Evolutionary conservation across 2,329 filamentous ascomycete species (phyloP).

Genomic region (Dothiorella sarmentorum): DNA sequence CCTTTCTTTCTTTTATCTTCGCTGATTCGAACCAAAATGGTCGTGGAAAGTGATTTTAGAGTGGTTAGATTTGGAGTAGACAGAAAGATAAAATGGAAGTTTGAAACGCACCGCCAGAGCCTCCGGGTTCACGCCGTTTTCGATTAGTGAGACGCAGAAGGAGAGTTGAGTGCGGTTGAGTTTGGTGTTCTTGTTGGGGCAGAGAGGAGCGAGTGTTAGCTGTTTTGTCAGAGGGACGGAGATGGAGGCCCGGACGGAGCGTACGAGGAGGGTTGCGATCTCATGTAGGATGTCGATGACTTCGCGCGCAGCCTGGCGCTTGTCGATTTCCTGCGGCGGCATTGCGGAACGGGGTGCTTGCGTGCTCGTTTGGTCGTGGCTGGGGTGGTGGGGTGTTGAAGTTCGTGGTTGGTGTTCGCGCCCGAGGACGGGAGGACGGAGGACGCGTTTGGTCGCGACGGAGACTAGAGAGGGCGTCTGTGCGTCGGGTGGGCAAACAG

Average conservation of each 20-base stretch:
- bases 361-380: no score
- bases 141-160: slow-evolving; percentile 93
- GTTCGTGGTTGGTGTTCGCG: neutral
- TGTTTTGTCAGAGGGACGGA: neutral
- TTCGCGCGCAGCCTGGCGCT: slow-evolving; percentile 74
- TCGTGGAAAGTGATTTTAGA: no score
- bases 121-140: slow-evolving; percentile 95
- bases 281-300: slow-evolving; percentile 80
- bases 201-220: neutral
- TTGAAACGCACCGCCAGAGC: slow-evolving; percentile 73
- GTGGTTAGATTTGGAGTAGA: no score
- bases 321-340: slow-evolving; percentile 49
- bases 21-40: no score
- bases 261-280: slow-evolving; percentile 83
- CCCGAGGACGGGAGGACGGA: neutral
- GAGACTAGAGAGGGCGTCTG: neutral
- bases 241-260: slow-evolving; percentile 30
- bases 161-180: slow-evolving; percentile 87
- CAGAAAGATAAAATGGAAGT: neutral
- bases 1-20: no score
- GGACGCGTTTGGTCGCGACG: slow-evolving; percentile 9
- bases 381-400: neutral
- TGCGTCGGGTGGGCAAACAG: neutral
- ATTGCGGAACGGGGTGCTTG: neutral
- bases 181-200: slow-evolving; percentile 75